Conservation (phyloP, 352 stramenopile species). For the Pythium aquatile region DNA sequence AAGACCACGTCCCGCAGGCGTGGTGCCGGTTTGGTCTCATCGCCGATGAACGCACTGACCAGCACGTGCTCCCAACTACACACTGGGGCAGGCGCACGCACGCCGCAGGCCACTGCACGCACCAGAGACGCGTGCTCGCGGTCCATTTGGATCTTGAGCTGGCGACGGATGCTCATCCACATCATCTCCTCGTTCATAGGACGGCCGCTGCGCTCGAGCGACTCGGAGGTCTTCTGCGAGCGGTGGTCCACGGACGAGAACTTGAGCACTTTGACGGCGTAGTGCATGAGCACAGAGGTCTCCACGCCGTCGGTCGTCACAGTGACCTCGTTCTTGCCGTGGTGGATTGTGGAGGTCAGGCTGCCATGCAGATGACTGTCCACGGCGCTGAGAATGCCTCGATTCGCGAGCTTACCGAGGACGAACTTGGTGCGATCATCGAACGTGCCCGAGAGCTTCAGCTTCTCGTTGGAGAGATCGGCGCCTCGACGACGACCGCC, state of each 20-base stretch:
- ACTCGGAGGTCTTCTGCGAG: constrained; percentile 47
- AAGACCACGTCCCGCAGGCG: constrained; percentile 49
- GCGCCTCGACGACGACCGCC: constrained; percentile 5
- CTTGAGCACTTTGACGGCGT: constrained; percentile 81
- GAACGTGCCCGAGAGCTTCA: constrained; percentile 16
- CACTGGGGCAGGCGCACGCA: constrained; percentile 38
- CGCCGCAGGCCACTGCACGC: constrained; percentile 33
- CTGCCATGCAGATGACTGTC: constrained; percentile 56
- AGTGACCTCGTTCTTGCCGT: constrained; percentile 45
- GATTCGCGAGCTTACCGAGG: constrained; percentile 17
- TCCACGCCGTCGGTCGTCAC: constrained; percentile 37
- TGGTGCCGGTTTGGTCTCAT: constrained; percentile 32
- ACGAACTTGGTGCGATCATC: constrained; percentile 26
- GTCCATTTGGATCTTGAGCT: constrained; percentile 55
- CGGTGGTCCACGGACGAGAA: constrained; percentile 44
- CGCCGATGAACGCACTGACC: constrained; percentile 52
- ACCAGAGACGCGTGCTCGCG: constrained; percentile 46
- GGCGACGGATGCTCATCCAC: constrained; percentile 56
- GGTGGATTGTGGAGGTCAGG: constrained; percentile 50
- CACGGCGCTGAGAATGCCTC: constrained; percentile 32
- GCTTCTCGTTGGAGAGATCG: background rate
- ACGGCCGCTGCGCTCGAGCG: constrained; percentile 36
- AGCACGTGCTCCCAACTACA: constrained; percentile 52
- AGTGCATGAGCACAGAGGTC: constrained; percentile 43
- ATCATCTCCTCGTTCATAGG: constrained; percentile 44